Base-by-base conservation (phyloP, 345 rosid species). In the Theobroma cacao region DNA sequence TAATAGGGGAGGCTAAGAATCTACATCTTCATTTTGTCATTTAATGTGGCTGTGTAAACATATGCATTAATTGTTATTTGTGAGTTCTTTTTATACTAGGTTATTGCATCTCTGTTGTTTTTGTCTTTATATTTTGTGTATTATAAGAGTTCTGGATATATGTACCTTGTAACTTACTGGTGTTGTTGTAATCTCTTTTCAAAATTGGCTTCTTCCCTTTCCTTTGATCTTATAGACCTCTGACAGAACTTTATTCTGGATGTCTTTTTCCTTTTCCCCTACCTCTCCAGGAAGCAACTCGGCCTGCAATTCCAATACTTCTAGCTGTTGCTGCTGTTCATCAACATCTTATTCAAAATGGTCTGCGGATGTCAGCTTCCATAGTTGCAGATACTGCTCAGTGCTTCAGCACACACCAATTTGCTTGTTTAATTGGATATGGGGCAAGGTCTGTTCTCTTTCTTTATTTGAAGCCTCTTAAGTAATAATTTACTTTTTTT, bases 361-460 rank as follows among this genome's bases (percentile, higher is more conserved):
- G 99, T 65, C 81, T 94, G 84, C 87, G 99, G 60, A 92, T 91
- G 97, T 94, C 97, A 74, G 92, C 97, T 83, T 96, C 98, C 72
- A 91, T 96, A 65, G 87, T 96, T 69, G 98, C 95, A 40, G 98
- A 96, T 75, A 96, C 97, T 36, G 98, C 98, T 40, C 99, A 96
- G 81, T 96, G 99, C 84, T 96, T 96, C 87, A 96, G 98, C 82
- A 96, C 99, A 5, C 99, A 96, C 91, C 99, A 96, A 53, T 96
- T 96, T 81, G 98, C 98, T 66, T 94, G 99, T 89, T 81, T 96
- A 85, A 91, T 96, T 77, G 99, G 98, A 83, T 94, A 92, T 86
- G 99, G 99, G 72, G 99, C 99, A 80, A 96, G 99, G 99, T 96
- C 65, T 18, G 70, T 70, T 30, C 79, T 61, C 67, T 79, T 15